A percentile compares a stretch with the other conserved stretches of the same genome.
phyloP scores from a whole-genome alignment of 2,329 filamentous ascomycete genomes.

The Alternaria ethzedia region DNA sequence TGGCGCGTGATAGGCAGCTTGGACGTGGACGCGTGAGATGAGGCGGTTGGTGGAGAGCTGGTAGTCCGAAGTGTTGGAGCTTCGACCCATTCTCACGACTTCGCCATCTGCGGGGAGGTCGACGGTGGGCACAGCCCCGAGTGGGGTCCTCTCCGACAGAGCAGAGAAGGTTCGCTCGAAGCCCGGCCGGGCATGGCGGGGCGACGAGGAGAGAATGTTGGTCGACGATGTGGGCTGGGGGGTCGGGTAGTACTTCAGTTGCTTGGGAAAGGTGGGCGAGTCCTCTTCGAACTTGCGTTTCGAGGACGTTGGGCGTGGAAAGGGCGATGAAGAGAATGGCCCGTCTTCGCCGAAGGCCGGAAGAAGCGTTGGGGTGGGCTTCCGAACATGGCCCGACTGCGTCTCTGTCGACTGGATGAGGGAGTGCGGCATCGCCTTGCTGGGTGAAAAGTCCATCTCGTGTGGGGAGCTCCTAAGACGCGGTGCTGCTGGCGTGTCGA shows the following conservation, averaged over 20 bases:
- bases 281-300: constrained; percentile 69
- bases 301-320: constrained; percentile 65
- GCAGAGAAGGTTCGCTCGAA: constrained; percentile 65
- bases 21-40: constrained; percentile 92
- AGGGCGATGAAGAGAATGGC: constrained; percentile 78
- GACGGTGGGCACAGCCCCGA: constrained; percentile 82
- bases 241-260: constrained; percentile 80
- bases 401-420: constrained; percentile 33
- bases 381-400: constrained; percentile 57
- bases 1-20: constrained; percentile 80
- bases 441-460: constrained; percentile 44
- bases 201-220: constrained; percentile 82
- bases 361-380: constrained; percentile 65
- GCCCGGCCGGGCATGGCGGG: constrained; percentile 57
- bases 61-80: constrained; percentile 93
- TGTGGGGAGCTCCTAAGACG: constrained; percentile 30
- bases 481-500: constrained; percentile 39
- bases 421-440: constrained; percentile 34
- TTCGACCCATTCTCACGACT: constrained; percentile 84
- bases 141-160: constrained; percentile 79
- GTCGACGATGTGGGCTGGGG: constrained; percentile 94
- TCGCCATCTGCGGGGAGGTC: constrained; percentile 83
- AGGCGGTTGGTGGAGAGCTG: constrained; percentile 91
- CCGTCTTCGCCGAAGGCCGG: constrained; percentile 70
- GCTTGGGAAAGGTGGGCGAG: constrained; percentile 53